Conservation (phyloP, 2,329 filamentous ascomycete species). For the Talaromyces pinophilus region DNA sequence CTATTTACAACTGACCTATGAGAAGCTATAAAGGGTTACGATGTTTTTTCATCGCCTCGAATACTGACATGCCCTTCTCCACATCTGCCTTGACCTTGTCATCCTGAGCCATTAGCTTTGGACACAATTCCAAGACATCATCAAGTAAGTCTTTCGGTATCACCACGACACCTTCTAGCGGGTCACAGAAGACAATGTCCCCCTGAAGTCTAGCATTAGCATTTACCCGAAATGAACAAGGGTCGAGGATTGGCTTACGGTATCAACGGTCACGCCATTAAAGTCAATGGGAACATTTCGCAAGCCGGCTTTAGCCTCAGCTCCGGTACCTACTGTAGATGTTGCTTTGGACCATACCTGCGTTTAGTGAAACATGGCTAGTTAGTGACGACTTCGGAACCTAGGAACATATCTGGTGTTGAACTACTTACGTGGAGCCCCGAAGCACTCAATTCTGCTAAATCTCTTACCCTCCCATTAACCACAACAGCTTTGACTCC, state of each 20-base stretch:
- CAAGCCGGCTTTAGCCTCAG: slow-evolving; percentile 46
- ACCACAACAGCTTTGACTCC: slow-evolving; percentile 65
- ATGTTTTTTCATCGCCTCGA: slow-evolving; percentile 66
- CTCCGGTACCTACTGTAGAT: slow-evolving; percentile 49
- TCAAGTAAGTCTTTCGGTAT: slow-evolving; percentile 64
- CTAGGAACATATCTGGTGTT: background rate
- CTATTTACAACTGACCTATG: background rate
- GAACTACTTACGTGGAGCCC: slow-evolving; percentile 31
- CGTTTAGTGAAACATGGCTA: background rate
- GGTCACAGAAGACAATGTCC: slow-evolving; percentile 70
- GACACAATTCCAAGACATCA: slow-evolving; percentile 63
- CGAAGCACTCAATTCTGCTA: slow-evolving; percentile 59
- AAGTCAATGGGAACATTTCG: slow-evolving; percentile 45
- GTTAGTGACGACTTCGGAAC: background rate
- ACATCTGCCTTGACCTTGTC: slow-evolving; percentile 66
- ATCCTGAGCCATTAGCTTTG: slow-evolving; percentile 55
- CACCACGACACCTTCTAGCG: slow-evolving; percentile 67
- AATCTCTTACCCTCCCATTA: slow-evolving; percentile 67
- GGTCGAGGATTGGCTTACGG: slow-evolving; percentile 35
- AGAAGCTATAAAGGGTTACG: slow-evolving; percentile 30
- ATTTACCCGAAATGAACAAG: background rate
- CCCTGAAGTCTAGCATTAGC: slow-evolving; percentile 42
- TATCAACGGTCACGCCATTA: slow-evolving; percentile 44
- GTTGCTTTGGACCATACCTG: slow-evolving; percentile 48
- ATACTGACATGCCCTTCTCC: slow-evolving; percentile 60